Base-by-base conservation (phyloP, 768 basidiomycete genomes). In the Pleurotus salmoneostramineus region DNA sequence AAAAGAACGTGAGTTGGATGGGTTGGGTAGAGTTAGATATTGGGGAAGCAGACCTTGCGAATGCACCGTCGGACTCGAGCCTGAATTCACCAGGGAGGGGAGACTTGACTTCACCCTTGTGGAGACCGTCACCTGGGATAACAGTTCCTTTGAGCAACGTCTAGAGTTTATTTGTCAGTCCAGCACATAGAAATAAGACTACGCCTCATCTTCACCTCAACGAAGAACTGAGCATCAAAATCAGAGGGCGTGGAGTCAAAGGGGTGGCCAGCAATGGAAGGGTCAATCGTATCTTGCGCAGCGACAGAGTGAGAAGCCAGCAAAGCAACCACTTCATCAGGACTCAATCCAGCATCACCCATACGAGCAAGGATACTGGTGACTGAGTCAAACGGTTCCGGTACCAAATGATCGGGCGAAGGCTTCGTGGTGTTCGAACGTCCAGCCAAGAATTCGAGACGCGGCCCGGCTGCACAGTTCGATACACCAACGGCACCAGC, bases 401-500 rank as follows among this genome's bases (percentile, higher is more conserved):
- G 75, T 12, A 76, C 68, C 15, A 73, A 60, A 14, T 50, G 50
- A 46, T 69, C 65, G 8, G 68, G 66, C 6, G 74, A 68, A 3
- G 73, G 56, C 33, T 51, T 56, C 2, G 65, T 66, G 35, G 62
- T 59, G 42, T 69, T 66, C 10, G 63, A 59, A 31, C 76, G 72
- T n/a, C 76, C 76, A 42, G 72, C 63, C 33, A 76, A 65, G 64
- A 76, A 76, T 54, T 66, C 64, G 1, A 76, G 63, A 1, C 62
- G 68, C 21, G 76, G 76, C 48, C 72, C 74, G 56, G 75, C 76
- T 15, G 73, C 68, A 59, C 76, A 77, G 63, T 74, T 74, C 49
- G 65, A 63, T 4, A 72, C 61, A 47, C 66, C 72, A 34, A 76
- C 71, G 10, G 69, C 70, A 43, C 68, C 70, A 34, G 71, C 69